These are phyloP conservation scores for Alliaria petiolata DNA, from an alignment of 345 rosid species.

Conservation along the genomic window DNA sequence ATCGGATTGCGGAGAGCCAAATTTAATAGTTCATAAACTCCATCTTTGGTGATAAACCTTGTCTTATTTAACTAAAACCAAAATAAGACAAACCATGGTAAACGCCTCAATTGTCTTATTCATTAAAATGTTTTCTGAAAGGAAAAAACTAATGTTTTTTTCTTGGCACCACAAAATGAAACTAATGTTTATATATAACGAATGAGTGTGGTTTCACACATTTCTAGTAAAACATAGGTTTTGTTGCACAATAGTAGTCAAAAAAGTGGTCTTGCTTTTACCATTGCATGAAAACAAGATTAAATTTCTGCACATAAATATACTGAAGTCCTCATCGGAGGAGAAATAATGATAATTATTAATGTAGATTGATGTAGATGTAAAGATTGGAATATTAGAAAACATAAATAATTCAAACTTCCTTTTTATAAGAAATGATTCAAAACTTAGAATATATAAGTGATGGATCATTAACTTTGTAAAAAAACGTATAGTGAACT, in stretches of 20 bases:
- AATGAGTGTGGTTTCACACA: slow-evolving; percentile 30
- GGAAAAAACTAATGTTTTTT: neutral
- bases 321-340: neutral
- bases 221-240: slow-evolving; percentile 23
- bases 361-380: neutral
- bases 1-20: slow-evolving; percentile 6
- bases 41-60: slow-evolving; percentile 18
- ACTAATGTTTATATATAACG: slow-evolving; percentile 12
- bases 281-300: slow-evolving; percentile 10
- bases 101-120: slow-evolving; percentile 4
- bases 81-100: slow-evolving; percentile 14
- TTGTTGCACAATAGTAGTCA: slow-evolving; percentile 15
- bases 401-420: neutral
- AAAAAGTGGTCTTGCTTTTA: slow-evolving; percentile 32
- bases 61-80: slow-evolving; percentile 23
- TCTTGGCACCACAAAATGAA: slow-evolving; percentile 16
- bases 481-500: neutral
- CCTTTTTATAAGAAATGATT: neutral
- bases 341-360: no score
- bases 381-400: neutral
- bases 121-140: neutral
- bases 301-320: neutral
- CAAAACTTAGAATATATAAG: neutral
- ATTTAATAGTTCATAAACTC: neutral
- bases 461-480: neutral